Evolutionary conservation across 495 filamentous ascomycete species (phyloP), one percentile per base, ranked within the genome.

Genomic region (Penicillium fimorum): DNA sequence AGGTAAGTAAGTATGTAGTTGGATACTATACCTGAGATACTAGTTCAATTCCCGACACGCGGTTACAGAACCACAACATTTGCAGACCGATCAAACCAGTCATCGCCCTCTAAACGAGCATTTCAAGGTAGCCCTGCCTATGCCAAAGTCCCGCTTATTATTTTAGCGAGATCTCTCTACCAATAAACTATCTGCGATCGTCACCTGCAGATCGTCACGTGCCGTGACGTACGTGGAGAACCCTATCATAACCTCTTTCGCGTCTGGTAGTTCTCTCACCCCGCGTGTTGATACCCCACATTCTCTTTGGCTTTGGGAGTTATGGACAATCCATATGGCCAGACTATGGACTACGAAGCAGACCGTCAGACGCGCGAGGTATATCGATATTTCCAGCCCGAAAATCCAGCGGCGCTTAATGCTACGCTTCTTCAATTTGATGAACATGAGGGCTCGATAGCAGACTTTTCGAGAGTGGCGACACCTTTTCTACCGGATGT

Each of bases 301-400:
- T 15, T 1, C 7, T 27, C 5, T 27, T 24, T 5, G 7, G 5
- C 0, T 2, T 13, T 4, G 2, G 12, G 4, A 15, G 4, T 17
- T n/a, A 29, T 51, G 15, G 8, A 29, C 15, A 41, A 51, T 10
- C 15, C 48, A 37, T 5, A 40, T 27, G 13, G 15, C 2, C n/a
- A 53, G 3, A 35, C 7, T 18, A 20, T 53, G 38, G 55, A 49
- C n/a, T 41, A 52, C 33, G n/a, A 50, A 12, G 42, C 55, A 30
- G 58, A 62, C 41, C 62, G 59, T 33, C 60, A 70, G 20, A 58
- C 64, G 37, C 67, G 59, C 27, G 70, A 73, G 48, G 46, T 72
- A 22, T 69, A 64, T 48, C 69, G 65, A 24, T 73, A 72, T 42
- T 73, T 67, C 45, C 61, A 67, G 18, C 70, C 70, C 4, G 20